Base-by-base conservation (phyloP, 257 asterid genomes). In the Plectranthus barbatus region DNA sequence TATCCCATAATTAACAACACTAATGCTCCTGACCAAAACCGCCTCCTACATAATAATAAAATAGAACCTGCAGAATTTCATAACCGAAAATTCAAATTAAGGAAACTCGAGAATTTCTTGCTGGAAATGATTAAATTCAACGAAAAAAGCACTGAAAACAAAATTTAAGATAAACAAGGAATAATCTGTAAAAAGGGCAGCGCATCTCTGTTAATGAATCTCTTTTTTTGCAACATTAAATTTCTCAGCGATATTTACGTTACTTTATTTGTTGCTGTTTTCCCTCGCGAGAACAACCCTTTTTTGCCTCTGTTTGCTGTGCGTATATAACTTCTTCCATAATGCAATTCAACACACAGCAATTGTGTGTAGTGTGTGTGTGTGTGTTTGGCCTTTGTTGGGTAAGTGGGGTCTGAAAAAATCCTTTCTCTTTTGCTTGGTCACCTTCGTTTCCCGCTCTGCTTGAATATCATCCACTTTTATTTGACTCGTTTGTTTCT, bases 361-460 rank as follows among this genome's bases (percentile, higher is more conserved):
- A 15, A 24, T 49, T 54, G 59, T 39, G 67, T 72, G 60, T 42
- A 11, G 13, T 37, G 44, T 37, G 44, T 37, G 12, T 37, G 12
- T 37, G 39, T 34, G 1, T 31, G 3, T 31, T 31, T 31, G 5
- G 36, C 36, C 26, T 7, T 34, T 19, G 50, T 51, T 64, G 50
- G 53, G 47, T 12, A n/a, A 14, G 72, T 63, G 79, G 79, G 65
- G 60, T 49, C 62, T 45, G 47, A 45, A 19, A 11, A 41, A 5
- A 42, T 49, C 64, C 60, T 4, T 64, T 64, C 66, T 51, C 80
- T 62, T 36, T 76, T 61, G 53, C 44, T 26, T 63, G 24, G 13
- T 40, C 10, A 10, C 18, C 76, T 67, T 36, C 48, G 69, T 66
- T 83, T 88, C 87, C 94, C 91, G 90, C 91, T 81, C 60, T 54